Evolutionary conservation across 768 basidiomycete species (phyloP).

Genomic region (Heimioporus sp.): DNA sequence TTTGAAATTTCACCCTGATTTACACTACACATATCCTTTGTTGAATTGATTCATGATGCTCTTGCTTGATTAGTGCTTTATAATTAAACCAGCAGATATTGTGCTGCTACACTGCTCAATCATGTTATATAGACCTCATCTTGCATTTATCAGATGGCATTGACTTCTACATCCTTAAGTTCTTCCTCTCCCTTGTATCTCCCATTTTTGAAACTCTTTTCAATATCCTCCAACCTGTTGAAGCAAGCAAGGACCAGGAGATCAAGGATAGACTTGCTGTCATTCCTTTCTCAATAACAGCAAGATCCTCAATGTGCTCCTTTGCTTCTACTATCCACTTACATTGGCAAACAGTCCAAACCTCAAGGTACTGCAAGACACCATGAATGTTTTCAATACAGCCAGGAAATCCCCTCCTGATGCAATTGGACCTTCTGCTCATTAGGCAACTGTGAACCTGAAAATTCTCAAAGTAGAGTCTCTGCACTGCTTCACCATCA

Average conservation of each 20-base stretch:
- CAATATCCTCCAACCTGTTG: constrained; percentile 21
- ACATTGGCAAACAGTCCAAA: constrained; percentile 21
- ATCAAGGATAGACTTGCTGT: constrained; percentile 18
- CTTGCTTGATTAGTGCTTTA: too few relatives aligned
- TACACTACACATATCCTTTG: too few relatives aligned
- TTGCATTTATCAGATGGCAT: constrained; percentile 27
- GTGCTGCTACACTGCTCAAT: constrained; percentile 18
- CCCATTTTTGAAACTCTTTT: constrained; percentile 36
- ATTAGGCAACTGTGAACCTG: constrained; percentile 16
- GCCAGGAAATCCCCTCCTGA: constrained; percentile 19
- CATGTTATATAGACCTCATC: constrained; percentile 22
- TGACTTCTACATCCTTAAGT: constrained; percentile 32
- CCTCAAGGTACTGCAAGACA: constrained; percentile 8
- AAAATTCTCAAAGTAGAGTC: constrained; percentile 20
- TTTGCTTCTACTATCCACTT: constrained; percentile 25
- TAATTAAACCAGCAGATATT: neutral
- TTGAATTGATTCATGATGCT: too few relatives aligned
- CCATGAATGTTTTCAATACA: constrained; percentile 4
- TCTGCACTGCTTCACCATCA: constrained; percentile 31
- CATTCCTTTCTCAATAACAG: constrained; percentile 18
- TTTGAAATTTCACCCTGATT: too few relatives aligned
- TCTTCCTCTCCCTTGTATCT: constrained; percentile 30
- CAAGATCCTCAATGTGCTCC: constrained; percentile 18
- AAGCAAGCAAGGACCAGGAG: constrained; percentile 6
- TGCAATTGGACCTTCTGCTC: constrained; percentile 10